Conservation (phyloP, 176 grass and related monocot species). For the Alloteropsis semialata region DNA sequence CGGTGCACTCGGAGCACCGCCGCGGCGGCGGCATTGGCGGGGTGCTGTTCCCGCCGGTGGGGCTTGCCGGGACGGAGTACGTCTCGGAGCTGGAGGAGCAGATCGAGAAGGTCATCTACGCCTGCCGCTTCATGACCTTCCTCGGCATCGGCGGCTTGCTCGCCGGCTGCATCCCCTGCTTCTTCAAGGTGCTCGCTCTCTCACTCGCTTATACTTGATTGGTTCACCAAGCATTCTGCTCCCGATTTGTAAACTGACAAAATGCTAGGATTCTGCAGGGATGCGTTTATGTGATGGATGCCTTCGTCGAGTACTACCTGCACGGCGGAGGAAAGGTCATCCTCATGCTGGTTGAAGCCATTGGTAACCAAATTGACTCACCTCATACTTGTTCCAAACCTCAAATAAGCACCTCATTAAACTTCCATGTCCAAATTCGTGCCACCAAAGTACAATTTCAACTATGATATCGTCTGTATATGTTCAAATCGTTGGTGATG, state of each 20-base stretch:
- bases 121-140: slow-evolving; percentile 72
- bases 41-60: background rate
- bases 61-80: background rate
- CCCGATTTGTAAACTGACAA: background rate
- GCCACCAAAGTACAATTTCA: background rate
- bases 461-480: background rate
- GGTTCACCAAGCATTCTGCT: background rate
- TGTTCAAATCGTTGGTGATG: background rate
- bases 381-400: background rate
- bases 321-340: slow-evolving; percentile 51
- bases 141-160: slow-evolving; percentile 71
- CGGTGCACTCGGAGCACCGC: slow-evolving; percentile 13
- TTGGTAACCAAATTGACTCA: slow-evolving; percentile 50
- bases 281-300: slow-evolving; percentile 59
- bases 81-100: slow-evolving; percentile 27
- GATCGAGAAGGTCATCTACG: slow-evolving; percentile 60
- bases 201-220: background rate
- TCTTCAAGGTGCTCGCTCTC: slow-evolving; percentile 53
- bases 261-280: slow-evolving; percentile 36
- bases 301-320: slow-evolving; percentile 59
- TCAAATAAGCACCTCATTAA: background rate
- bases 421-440: background rate
- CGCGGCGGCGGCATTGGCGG: background rate
- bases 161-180: slow-evolving; percentile 68
- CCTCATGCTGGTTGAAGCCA: slow-evolving; percentile 75